Percentiles rank a stretch among this genome's conserved stretches.
Conservation (phyloP, 176 grass and related monocot genomes). For the Neostapfia colusana region DNA sequence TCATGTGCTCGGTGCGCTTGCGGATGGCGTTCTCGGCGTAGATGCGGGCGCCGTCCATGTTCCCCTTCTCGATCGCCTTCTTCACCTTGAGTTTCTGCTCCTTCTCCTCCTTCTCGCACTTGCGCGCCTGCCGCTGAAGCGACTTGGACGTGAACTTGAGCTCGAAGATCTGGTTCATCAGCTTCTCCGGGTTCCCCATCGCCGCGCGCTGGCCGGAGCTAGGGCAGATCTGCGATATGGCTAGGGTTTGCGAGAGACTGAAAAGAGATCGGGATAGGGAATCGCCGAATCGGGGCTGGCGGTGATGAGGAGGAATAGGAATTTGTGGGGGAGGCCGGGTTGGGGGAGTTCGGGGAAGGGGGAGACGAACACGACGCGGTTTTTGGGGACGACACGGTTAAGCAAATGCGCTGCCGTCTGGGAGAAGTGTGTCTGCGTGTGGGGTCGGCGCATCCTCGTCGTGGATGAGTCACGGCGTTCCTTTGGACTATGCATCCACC, state of each 20-base stretch:
- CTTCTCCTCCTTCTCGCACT: slow-evolving; percentile 99
- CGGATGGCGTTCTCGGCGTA: slow-evolving; percentile 99
- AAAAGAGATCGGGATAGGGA: background rate
- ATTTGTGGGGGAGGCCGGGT: background rate
- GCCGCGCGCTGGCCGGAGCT: slow-evolving; percentile 3
- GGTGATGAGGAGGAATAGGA: background rate
- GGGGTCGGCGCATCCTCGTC: background rate
- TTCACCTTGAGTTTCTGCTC: slow-evolving; percentile 95
- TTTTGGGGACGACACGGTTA: slow-evolving; percentile 33
- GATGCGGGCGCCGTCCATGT: slow-evolving; percentile 92
- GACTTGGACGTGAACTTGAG: slow-evolving; percentile 94
- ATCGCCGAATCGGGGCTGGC: no score
- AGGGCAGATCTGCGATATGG: background rate
- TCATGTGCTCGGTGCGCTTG: slow-evolving; percentile 96
- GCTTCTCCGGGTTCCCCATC: slow-evolving; percentile 95
- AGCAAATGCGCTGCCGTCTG: slow-evolving; percentile 28
- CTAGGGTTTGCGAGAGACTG: background rate
- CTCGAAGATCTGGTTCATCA: slow-evolving; percentile 98
- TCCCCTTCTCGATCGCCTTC: slow-evolving; percentile 98
- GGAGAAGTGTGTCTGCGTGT: slow-evolving; percentile 10
- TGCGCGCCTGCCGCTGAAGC: slow-evolving; percentile 87
- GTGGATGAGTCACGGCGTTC: background rate
- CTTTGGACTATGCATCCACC: background rate
- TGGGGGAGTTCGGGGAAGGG: background rate
- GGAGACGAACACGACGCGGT: slow-evolving; percentile 36